Conservation (phyloP, 2,329 filamentous ascomycete genomes). For the Xylariaceae sp. region DNA sequence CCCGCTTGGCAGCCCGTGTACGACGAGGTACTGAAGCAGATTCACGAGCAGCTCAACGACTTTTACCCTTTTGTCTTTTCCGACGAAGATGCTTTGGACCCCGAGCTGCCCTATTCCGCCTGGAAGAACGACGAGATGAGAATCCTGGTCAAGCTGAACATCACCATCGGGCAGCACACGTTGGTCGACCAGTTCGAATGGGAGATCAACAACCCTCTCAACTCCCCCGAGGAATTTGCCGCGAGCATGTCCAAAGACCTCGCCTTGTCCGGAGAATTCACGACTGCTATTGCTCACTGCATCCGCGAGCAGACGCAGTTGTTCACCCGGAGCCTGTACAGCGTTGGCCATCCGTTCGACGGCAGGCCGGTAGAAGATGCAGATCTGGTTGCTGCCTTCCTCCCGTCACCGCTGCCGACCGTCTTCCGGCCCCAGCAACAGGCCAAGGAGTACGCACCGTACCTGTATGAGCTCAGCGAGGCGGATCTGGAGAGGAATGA, state of each 20-base stretch:
- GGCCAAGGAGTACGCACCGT: constrained; percentile 89
- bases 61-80: constrained; percentile 89
- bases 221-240: constrained; percentile 93
- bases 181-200: constrained; percentile 97
- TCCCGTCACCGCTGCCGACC: constrained; percentile 72
- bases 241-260: constrained; percentile 82
- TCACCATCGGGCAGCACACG: constrained; percentile 91
- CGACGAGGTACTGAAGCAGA: constrained; percentile 56
- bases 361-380: constrained; percentile 87
- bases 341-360: constrained; percentile 90
- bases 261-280: constrained; percentile 89
- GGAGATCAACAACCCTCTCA: constrained; percentile 93
- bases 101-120: constrained; percentile 80
- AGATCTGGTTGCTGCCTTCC: constrained; percentile 76
- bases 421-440: constrained; percentile 88
- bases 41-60: constrained; percentile 84
- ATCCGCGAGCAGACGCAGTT: constrained; percentile 94
- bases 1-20: constrained; percentile 58
- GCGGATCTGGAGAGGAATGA: constrained; percentile 85
- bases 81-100: constrained; percentile 83
- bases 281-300: constrained; percentile 93
- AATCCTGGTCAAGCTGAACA: constrained; percentile 89
- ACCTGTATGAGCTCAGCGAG: constrained; percentile 89
- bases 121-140: constrained; percentile 99
- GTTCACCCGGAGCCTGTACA: constrained; percentile 88